Evolutionary conservation across 345 rosid genomes (phyloP).

Genomic region (Xanthoceras sorbifolium): DNA sequence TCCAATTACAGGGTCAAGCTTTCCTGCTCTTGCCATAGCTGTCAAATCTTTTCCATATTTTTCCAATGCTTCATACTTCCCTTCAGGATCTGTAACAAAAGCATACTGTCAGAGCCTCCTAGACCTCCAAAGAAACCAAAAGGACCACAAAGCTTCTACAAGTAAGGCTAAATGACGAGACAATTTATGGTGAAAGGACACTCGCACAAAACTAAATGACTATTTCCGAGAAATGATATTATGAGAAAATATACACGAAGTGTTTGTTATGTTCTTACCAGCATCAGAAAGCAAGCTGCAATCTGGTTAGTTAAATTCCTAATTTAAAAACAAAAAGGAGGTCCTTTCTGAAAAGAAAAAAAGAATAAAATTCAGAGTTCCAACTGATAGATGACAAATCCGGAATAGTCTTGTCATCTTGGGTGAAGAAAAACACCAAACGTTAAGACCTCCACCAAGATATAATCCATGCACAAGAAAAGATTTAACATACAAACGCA

Average conservation of each 20-base stretch:
- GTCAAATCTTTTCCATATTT: conserved; percentile 4
- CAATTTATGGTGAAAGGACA: neutral
- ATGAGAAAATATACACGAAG: neutral
- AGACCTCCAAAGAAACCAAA: neutral
- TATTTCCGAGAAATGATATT: neutral
- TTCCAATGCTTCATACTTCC: neutral
- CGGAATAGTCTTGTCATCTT: neutral
- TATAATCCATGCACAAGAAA: too few relatives aligned
- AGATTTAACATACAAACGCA: neutral
- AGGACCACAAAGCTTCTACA: neutral
- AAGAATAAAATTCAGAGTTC: neutral
- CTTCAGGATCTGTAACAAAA: conserved; percentile 21
- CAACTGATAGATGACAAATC: neutral
- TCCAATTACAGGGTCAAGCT: conserved; percentile 6
- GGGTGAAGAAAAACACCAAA: too few relatives aligned
- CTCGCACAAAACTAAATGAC: neutral
- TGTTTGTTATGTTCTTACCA: neutral
- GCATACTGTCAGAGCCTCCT: conserved; percentile 19
- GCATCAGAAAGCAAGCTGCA: neutral
- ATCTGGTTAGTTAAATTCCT: neutral
- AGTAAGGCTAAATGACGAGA: neutral
- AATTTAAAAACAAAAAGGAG: neutral
- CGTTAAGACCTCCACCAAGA: too few relatives aligned
- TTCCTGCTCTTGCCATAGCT: neutral
- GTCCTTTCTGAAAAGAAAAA: neutral